Percentiles rank a stretch among this genome's conserved stretches.
phyloP scores from a whole-genome alignment of 2,329 filamentous ascomycete genomes.

The Fusarium sp. region DNA sequence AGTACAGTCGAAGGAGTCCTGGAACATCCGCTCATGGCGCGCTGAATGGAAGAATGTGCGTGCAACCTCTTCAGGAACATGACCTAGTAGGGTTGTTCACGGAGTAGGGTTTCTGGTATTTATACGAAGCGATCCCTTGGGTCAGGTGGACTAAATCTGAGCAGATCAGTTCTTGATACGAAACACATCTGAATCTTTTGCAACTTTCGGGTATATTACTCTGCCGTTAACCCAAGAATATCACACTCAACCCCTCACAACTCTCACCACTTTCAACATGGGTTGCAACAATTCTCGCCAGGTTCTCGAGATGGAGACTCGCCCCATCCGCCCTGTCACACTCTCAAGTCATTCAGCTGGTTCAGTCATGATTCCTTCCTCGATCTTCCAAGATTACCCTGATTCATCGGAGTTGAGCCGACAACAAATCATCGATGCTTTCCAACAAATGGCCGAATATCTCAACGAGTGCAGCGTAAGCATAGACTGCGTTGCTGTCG shows the following conservation, averaged over 20 bases:
- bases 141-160: constrained; percentile 7
- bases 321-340: constrained; percentile 32
- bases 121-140: constrained; percentile 31
- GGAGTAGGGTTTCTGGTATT: constrained; percentile 11
- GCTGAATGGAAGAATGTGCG: constrained; percentile 8
- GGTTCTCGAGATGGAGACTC: constrained; percentile 38
- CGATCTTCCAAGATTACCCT: constrained; percentile 33
- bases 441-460: constrained; percentile 41
- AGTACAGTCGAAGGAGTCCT: constrained; percentile 17
- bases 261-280: constrained; percentile 25
- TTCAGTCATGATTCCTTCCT: constrained; percentile 31
- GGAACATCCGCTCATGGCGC: constrained; percentile 24
- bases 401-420: constrained; percentile 26
- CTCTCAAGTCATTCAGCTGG: constrained; percentile 37
- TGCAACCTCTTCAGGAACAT: constrained; percentile 1
- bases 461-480: constrained; percentile 31
- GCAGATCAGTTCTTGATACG: constrained; percentile 20
- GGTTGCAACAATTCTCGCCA: constrained; percentile 39
- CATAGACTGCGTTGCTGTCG: constrained; percentile 31
- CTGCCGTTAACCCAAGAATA: neutral
- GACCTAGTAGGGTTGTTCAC: constrained; percentile 9
- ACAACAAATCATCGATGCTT: constrained; percentile 31
- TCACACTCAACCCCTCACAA: neutral
- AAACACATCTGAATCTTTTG: constrained; percentile 5
- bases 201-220: constrained; percentile 12